phyloP scores from a whole-genome alignment of 495 filamentous ascomycete genomes.

The Daldinia bambusicola region DNA sequence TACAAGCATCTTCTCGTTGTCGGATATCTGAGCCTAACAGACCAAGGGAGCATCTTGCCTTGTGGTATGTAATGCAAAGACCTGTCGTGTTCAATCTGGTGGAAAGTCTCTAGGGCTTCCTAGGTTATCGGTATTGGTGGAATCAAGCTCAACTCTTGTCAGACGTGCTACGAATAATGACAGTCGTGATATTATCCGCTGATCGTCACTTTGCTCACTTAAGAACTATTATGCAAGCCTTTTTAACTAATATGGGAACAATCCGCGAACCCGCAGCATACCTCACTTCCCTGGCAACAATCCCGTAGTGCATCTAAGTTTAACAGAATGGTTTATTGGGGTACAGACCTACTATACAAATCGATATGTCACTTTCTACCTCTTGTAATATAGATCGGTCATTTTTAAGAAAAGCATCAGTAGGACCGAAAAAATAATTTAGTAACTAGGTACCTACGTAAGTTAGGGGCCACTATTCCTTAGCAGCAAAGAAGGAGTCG shows the following conservation, averaged over 20 bases:
- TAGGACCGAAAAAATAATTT: background rate
- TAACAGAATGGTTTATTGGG: background rate
- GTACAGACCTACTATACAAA: background rate
- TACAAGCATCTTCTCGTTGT: background rate
- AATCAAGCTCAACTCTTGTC: background rate
- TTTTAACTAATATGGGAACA: background rate
- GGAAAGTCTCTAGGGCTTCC: background rate
- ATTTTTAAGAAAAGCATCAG: background rate
- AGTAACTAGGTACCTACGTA: background rate
- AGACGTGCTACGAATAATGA: background rate
- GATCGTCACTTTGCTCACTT: background rate
- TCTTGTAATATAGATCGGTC: background rate
- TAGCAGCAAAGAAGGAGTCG: conserved; percentile 5
- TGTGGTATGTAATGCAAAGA: background rate
- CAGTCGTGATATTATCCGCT: conserved; percentile 1
- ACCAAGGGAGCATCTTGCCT: background rate
- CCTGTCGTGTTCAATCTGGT: conserved; percentile 5
- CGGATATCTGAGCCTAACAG: background rate
- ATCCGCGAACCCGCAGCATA: background rate
- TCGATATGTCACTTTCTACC: background rate
- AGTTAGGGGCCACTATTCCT: background rate
- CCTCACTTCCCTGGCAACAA: background rate
- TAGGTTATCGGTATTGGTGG: background rate
- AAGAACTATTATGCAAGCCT: background rate
- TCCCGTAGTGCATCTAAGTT: background rate